Percentiles rank a stretch among this genome's conserved stretches.
phyloP scores from a whole-genome alignment of 2,329 filamentous ascomycete species.

The Microascus cirrosus region DNA sequence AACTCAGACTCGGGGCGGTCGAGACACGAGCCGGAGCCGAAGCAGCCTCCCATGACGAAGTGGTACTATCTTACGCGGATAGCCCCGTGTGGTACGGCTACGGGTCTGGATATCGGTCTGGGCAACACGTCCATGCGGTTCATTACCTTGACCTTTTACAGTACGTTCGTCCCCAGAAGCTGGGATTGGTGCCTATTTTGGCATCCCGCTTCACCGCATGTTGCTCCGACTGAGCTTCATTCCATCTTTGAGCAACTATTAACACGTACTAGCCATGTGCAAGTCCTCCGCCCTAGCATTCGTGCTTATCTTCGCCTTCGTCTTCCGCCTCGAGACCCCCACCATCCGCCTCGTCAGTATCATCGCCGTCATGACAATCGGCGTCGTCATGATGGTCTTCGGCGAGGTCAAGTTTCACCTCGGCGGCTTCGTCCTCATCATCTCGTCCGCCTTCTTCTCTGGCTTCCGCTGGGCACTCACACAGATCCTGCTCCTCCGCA shows the following conservation, averaged over 20 bases:
- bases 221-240: neutral
- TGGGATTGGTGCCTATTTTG: neutral
- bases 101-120: conserved; percentile 87
- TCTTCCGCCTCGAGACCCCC: conserved; percentile 81
- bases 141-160: conserved; percentile 95
- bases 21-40: conserved; percentile 41
- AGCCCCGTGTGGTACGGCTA: conserved; percentile 83
- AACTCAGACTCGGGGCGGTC: conserved; percentile 37
- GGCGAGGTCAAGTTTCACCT: conserved; percentile 85
- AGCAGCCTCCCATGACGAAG: conserved; percentile 62
- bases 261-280: conserved; percentile 63
- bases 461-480: conserved; percentile 98
- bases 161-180: conserved; percentile 30
- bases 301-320: conserved; percentile 86
- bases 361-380: conserved; percentile 82
- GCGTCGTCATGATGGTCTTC: conserved; percentile 96
- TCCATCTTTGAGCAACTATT: conserved; percentile 8
- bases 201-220: neutral
- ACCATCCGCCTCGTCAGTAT: conserved; percentile 79
- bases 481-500: conserved; percentile 86
- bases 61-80: conserved; percentile 89
- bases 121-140: conserved; percentile 95
- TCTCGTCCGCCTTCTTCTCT: conserved; percentile 86
- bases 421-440: conserved; percentile 82
- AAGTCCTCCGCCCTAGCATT: conserved; percentile 95